Conservation (phyloP, 2,329 filamentous ascomycete genomes). For the Fusarium ramigenum region DNA sequence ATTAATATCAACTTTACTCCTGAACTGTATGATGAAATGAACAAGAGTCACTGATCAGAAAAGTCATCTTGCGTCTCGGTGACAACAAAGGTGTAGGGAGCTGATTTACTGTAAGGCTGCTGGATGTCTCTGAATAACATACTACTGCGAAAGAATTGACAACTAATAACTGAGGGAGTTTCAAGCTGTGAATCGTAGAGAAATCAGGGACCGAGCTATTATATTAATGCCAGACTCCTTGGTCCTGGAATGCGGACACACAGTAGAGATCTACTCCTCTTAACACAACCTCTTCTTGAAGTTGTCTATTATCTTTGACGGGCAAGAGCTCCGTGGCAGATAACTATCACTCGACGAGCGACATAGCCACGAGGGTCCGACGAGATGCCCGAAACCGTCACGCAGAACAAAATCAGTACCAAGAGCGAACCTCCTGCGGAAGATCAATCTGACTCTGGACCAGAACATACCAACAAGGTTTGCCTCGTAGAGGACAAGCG, state of each 20-base stretch:
- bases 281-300: too few species aligned
- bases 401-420: background rate
- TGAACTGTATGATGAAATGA: background rate
- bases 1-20: fast-evolving
- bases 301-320: too few species aligned
- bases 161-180: background rate
- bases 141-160: background rate
- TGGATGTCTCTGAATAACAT: background rate
- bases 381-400: too few species aligned
- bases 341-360: too few species aligned
- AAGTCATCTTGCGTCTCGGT: background rate
- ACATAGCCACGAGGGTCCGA: background rate
- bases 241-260: fast-evolving
- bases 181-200: background rate
- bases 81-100: background rate
- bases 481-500: background rate
- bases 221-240: fast-evolving
- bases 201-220: fast-evolving
- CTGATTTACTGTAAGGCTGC: background rate
- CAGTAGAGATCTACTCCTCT: fast-evolving
- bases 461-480: background rate
- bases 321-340: background rate
- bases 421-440: too few species aligned
- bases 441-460: background rate
- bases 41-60: background rate